Evolutionary conservation across 441 rosid species (phyloP), one percentile per base, ranked within the genome.

Genomic region (Erodium moschatum): DNA sequence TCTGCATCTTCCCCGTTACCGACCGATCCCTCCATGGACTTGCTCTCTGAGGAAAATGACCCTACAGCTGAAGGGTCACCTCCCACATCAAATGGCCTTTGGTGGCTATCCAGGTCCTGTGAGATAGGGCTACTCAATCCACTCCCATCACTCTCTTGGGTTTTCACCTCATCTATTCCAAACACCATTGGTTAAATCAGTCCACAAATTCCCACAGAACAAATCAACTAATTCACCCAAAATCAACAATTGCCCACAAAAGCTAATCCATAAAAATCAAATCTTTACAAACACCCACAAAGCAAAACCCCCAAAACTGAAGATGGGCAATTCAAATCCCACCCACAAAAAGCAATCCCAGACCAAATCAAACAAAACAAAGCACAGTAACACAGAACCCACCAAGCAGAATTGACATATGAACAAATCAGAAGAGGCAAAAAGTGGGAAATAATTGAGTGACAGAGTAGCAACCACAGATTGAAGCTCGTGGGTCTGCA

Each of bases 121-220:
- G 58, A 50, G 58, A 68, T 74, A 52, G 86, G 85, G 74, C 87
- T 82, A 54, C 74, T 79, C 68, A 64, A 56, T 40, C 81, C 85
- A 67, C 85, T 81, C 19, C 80, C 80, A 63, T 89, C 87, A 62
- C 82, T 83, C 58, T 84, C 58, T 50, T 50, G 58, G 58, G 58
- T 13, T 50, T 50, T 50, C 58, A 50, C 16, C 15, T 48, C 91
- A 75, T 75, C 86, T 75, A 76, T 40, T 76, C 81, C 79, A 79
- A 64, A 69, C 65, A 73, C 66, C 73, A 72, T 67, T 75, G n/a
- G 4, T n/a, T 50, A 19, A 50, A 50, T 50, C 58, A 50, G 13
- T 11, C 0, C 13, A 50, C 58, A 50, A 50, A 3, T 15, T 16
- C 58, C 16, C 27, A 24, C 27, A 35, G 8, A 35, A 50, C 19